A percentile compares a stretch with the other conserved stretches of the same genome.
These are phyloP conservation scores for Crithidia expoeki DNA, from an alignment of 208 protist species.

Conservation along the genomic window DNA sequence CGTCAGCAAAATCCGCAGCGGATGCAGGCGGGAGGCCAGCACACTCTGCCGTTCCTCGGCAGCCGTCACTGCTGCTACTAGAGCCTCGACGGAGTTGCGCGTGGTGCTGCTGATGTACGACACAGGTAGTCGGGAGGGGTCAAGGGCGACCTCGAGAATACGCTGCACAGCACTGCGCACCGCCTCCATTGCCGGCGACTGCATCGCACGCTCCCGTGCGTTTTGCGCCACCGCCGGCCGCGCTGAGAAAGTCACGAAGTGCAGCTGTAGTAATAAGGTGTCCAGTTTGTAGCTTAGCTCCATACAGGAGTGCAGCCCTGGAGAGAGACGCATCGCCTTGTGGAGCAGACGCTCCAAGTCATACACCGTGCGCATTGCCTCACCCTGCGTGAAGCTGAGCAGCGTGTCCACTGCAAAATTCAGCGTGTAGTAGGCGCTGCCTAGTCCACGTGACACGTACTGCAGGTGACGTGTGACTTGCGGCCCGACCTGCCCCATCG, in stretches of 20 bases:
- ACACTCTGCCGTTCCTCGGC: constrained; percentile 37
- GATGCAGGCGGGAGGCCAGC: constrained; percentile 54
- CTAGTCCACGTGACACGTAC: constrained; percentile 53
- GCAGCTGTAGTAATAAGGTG: constrained; percentile 60
- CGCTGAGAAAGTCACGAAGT: constrained; percentile 54
- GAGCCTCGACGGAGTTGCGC: constrained; percentile 64
- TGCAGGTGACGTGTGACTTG: constrained; percentile 22
- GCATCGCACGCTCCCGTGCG: constrained; percentile 29
- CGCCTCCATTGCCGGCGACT: constrained; percentile 25
- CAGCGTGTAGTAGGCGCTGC: constrained; percentile 79
- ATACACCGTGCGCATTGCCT: constrained; percentile 50
- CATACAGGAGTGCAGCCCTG: constrained; percentile 50
- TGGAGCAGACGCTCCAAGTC: constrained; percentile 53
- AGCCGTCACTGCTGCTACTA: constrained; percentile 60
- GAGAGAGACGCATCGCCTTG: constrained; percentile 4
- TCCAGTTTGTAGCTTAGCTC: constrained; percentile 72
- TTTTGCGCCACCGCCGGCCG: constrained; percentile 16
- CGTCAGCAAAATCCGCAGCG: constrained; percentile 70
- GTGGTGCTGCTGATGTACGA: constrained; percentile 58
- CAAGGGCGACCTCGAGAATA: constrained; percentile 58
- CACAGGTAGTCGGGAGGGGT: constrained; percentile 54
- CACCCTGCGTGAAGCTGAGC: constrained; percentile 69
- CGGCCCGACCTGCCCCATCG: constrained; percentile 31
- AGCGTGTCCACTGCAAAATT: constrained; percentile 80
- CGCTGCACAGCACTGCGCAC: constrained; percentile 52